Evolutionary conservation across 2,329 filamentous ascomycete species (phyloP).

Genomic region (Didymella lethalis): DNA sequence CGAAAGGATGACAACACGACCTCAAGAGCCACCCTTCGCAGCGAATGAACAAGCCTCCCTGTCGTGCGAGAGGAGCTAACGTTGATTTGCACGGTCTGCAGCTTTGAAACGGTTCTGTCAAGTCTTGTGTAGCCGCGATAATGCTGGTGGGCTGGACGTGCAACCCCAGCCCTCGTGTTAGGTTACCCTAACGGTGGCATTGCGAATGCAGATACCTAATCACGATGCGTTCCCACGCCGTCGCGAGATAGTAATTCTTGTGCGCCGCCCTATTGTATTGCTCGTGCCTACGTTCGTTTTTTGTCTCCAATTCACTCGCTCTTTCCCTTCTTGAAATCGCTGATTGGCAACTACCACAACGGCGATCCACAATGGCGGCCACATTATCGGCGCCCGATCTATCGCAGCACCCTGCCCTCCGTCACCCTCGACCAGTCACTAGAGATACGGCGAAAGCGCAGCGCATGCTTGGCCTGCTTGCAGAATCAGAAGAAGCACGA

Average conservation of each 20-base stretch:
- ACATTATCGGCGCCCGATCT: slow-evolving; percentile 36
- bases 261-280: slow-evolving; percentile 30
- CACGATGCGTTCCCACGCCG: slow-evolving; percentile 32
- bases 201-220: slow-evolving; percentile 32
- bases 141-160: slow-evolving; percentile 32
- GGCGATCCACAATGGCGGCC: slow-evolving; percentile 25
- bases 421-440: slow-evolving; percentile 38
- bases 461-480: slow-evolving; percentile 37
- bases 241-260: slow-evolving; percentile 28
- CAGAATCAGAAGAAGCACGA: slow-evolving; percentile 33
- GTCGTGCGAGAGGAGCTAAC: slow-evolving; percentile 35
- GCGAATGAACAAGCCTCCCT: slow-evolving; percentile 37
- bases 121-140: slow-evolving; percentile 29
- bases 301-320: slow-evolving; percentile 15
- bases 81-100: slow-evolving; percentile 31
- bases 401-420: slow-evolving; percentile 31
- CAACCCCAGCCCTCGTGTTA: slow-evolving; percentile 26
- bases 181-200: slow-evolving; percentile 28
- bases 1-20: slow-evolving; percentile 23
- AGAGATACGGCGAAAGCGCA: slow-evolving; percentile 39
- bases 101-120: slow-evolving; percentile 34
- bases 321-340: slow-evolving; percentile 4
- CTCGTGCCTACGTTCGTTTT: slow-evolving; percentile 22
- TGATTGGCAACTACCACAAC: slow-evolving; percentile 3
- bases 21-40: slow-evolving; percentile 26